Evolutionary conservation across 148 eudicot genomes (phyloP), one percentile per base, ranked within the genome.

Genomic region (Fallopia convolvulus): DNA sequence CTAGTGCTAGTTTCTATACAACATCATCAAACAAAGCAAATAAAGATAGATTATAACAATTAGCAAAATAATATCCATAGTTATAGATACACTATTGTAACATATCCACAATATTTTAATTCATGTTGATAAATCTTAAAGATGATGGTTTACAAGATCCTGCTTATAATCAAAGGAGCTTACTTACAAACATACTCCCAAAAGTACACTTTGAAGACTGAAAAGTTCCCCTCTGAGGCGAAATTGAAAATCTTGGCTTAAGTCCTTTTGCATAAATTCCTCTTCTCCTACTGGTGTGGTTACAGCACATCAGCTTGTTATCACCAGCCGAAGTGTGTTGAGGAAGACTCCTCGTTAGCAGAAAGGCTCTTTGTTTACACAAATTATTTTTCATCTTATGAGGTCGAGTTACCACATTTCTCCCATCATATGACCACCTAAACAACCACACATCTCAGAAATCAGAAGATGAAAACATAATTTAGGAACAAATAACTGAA

Each of bases 221-320:
- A 77, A 86, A 89, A 9, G 80, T 53, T 44, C 94, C 87, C 78
- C 83, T 88, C 81, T 91, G 90, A 33, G 78, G 73, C 66, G 94
- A 81, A 79, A 85, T 73, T 71, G 94, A 82, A 79, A 85, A 89
- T 75, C 86, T 81, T 66, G 87, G 65, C 40, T 85, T 82, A 65
- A 83, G 82, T 82, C 84, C 80, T 47, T 60, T 85, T 18, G 78
- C 11, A 73, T 79, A 79, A 70, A 77, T 68, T 44, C 80, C 85
- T 70, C 81, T 89, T 76, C 80, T 87, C 49, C 78, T 86, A 30
- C 20, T 86, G 52, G 60, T 65, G 80, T 81, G 83, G 65, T 79
- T 79, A 81, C 88, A 86, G 76, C 88, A 86, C 76, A 78, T 80
- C 75, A 40, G 13, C 78, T 75, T 76, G 71, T 23, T 66, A 76